These are phyloP conservation scores for Quercus lobata DNA, from an alignment of 331 rosid genomes.

Conservation along the genomic window DNA sequence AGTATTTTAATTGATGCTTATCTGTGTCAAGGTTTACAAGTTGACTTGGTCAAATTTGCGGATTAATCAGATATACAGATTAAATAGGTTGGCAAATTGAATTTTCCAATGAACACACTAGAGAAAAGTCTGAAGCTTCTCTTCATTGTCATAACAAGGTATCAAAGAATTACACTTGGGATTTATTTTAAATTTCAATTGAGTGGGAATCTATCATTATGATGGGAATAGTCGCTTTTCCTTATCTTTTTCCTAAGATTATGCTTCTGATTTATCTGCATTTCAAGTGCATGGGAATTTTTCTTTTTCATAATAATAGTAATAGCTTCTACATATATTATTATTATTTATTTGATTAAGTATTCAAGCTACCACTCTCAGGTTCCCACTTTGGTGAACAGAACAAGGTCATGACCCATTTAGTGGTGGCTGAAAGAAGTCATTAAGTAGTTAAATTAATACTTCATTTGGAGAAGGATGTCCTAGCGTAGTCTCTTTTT, in stretches of 20 bases:
- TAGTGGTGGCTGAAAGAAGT: background rate
- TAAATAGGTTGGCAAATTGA: background rate
- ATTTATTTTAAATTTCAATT: background rate
- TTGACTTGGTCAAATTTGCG: background rate
- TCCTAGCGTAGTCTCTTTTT: conserved; percentile 20
- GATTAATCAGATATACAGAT: background rate
- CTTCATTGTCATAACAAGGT: background rate
- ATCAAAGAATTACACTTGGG: background rate
- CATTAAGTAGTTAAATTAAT: background rate
- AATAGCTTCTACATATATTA: no score
- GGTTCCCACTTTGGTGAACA: no score
- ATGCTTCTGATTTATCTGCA: no score
- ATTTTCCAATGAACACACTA: background rate
- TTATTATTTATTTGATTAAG: no score
- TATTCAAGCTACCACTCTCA: no score
- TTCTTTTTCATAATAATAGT: no score
- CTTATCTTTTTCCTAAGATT: background rate
- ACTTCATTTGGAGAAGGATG: conserved; percentile 10
- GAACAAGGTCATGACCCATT: no score
- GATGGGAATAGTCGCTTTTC: background rate
- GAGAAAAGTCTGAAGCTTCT: background rate
- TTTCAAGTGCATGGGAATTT: no score
- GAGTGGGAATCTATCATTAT: no score
- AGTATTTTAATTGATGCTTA: background rate
- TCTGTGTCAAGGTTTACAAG: background rate